These are phyloP conservation scores for Heterobasidion annosum DNA, from an alignment of 1,284 basidiomycete species.

Conservation along the genomic window DNA sequence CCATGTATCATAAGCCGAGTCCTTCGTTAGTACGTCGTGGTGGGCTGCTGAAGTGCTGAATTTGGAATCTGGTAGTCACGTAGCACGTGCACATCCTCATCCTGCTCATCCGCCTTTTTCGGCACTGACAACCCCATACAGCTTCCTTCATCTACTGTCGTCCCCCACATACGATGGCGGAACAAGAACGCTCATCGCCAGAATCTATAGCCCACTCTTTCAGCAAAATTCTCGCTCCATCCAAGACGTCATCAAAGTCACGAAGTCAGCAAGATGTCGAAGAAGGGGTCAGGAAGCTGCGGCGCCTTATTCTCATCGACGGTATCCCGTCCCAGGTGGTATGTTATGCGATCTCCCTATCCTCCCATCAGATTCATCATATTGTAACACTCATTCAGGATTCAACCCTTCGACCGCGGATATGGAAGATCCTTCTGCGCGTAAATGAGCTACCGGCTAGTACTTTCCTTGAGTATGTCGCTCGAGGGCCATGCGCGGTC, in stretches of 20 bases:
- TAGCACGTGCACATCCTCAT: too few species aligned
- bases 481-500: slow-evolving; percentile 78
- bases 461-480: slow-evolving; percentile 75
- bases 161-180: neutral
- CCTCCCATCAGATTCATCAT: neutral
- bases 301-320: slow-evolving; percentile 80
- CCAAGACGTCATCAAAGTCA: slow-evolving; percentile 51
- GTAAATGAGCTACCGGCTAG: slow-evolving; percentile 72
- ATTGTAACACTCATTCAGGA: slow-evolving; percentile 36
- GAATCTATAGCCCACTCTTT: slow-evolving; percentile 42
- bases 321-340: slow-evolving; percentile 73
- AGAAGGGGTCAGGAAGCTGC: slow-evolving; percentile 73
- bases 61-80: neutral
- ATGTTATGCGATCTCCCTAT: slow-evolving; percentile 7
- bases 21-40: neutral
- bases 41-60: neutral
- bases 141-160: neutral
- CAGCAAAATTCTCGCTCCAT: slow-evolving; percentile 66
- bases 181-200: neutral
- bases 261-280: slow-evolving; percentile 62
- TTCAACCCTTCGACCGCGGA: slow-evolving; percentile 63
- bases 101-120: too few species aligned
- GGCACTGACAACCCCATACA: neutral
- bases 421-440: slow-evolving; percentile 89
- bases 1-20: slow-evolving; percentile 33